Evolutionary conservation across 164 flowering plant genomes (phyloP), one percentile per base, ranked within the genome.

Genomic region (Macadamia integrifolia): DNA sequence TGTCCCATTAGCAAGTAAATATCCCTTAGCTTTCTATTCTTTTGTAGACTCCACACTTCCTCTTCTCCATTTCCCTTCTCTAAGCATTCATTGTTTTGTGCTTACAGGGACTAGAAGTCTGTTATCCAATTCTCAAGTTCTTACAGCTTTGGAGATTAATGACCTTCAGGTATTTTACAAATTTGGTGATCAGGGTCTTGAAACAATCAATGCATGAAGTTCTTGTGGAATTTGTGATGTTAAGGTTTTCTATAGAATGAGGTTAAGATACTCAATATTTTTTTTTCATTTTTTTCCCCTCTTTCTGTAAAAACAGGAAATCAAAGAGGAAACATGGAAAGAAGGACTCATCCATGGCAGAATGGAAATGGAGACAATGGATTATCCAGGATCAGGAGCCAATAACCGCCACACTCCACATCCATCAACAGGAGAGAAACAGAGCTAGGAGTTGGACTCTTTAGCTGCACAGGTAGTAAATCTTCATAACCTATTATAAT

Each of bases 371-470:
- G 85, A 84, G 79, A 62, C 79, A 8, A 71, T 83, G 58, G 91
- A 88, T 62, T 88, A 88, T 68, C 86, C 89, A 6, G 89, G 84
- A 32, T 80, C 88, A 1, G 89, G 88, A 17, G 88, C 93, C 17
- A 88, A 88, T 50, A 76, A 80, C 78, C 85, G 66, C 58, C 75
- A 71, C 69, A 64, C 64, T 71, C 78, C 78, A 18, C 65, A 53
- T 67, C 72, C 72, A 56, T 69, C 75, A 31, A 23, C 28, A 9
- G 4, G 66, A 66, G 65, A 50, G 32, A 64, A 32, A 62, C 50
- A 2, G 63, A 61, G 49, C 2, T 9, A 40, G 28, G 9, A 31
- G 11, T 42, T 32, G 23, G 14, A 40, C 42, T 61, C 17, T 61
- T 35, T 61, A 18, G 29, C 9, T n/a, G 9, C 28, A 28, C 31